A percentile compares a stretch with the other conserved stretches of the same genome.
phyloP scores from a whole-genome alignment of 495 filamentous ascomycete genomes.

The Halenospora varia region DNA sequence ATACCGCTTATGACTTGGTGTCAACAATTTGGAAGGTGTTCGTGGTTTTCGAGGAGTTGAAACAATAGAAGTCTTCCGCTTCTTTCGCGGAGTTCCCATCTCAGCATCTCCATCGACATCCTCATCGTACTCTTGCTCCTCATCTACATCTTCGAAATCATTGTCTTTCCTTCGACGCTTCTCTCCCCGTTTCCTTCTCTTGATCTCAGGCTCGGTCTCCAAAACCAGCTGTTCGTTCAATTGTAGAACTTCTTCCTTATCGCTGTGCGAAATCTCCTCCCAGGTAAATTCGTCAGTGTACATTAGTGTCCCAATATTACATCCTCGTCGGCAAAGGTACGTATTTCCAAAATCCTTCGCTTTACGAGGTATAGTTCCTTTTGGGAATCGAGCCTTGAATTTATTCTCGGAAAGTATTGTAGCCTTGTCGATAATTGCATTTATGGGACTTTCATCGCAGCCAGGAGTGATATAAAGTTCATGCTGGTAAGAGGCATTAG shows the following conservation, averaged over 20 bases:
- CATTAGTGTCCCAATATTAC: slow-evolving; percentile 78
- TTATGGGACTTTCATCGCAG: slow-evolving; percentile 81
- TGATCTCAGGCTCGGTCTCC: slow-evolving; percentile 69
- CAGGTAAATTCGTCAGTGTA: slow-evolving; percentile 93
- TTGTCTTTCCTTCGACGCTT: slow-evolving; percentile 17
- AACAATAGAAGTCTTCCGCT: slow-evolving; percentile 40
- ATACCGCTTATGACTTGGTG: slow-evolving; percentile 68
- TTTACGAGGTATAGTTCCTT: slow-evolving; percentile 66
- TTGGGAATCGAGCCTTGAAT: slow-evolving; percentile 67
- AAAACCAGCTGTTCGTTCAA: slow-evolving; percentile 63
- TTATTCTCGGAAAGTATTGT: slow-evolving; percentile 65
- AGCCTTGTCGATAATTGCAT: slow-evolving; percentile 86
- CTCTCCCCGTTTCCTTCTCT: slow-evolving; percentile 35
- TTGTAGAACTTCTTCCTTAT: slow-evolving; percentile 52
- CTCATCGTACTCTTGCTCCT: slow-evolving; percentile 38
- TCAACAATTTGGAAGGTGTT: slow-evolving; percentile 55
- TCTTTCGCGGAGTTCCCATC: slow-evolving; percentile 34
- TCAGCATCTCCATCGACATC: slow-evolving; percentile 48
- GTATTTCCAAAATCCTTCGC: slow-evolving; percentile 80
- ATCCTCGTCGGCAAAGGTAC: slow-evolving; percentile 86
- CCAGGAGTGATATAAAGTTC: slow-evolving; percentile 88
- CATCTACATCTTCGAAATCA: slow-evolving; percentile 22
- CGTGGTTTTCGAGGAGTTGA: slow-evolving; percentile 56
- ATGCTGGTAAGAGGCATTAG: slow-evolving; percentile 47
- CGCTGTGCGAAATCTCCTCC: slow-evolving; percentile 74